phyloP scores from a whole-genome alignment of 768 basidiomycete species.

The Termitomyces sp. region DNA sequence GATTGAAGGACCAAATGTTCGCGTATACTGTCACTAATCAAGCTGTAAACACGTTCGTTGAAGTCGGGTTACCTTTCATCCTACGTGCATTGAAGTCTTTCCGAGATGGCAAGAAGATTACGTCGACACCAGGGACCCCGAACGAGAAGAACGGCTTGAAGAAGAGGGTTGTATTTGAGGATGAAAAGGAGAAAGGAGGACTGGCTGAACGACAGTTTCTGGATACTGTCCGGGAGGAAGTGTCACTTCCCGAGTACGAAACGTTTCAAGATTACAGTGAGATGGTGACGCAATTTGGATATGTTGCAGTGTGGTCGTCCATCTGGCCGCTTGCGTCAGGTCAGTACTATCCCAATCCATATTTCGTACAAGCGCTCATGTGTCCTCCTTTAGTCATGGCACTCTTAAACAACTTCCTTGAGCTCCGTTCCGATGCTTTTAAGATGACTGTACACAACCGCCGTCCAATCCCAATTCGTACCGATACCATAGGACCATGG shows the following conservation, averaged over 20 bases:
- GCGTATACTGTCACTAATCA: constrained; percentile 91
- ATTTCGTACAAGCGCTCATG: background rate
- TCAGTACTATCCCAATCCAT: constrained; percentile 22
- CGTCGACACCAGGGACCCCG: constrained; percentile 9
- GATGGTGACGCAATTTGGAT: constrained; percentile 96
- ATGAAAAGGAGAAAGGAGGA: constrained; percentile 50
- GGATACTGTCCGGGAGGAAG: constrained; percentile 71
- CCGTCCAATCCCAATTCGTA: constrained; percentile 80
- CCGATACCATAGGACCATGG: constrained; percentile 94
- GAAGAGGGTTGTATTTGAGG: constrained; percentile 71
- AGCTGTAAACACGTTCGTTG: constrained; percentile 67
- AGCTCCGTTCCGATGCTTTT: constrained; percentile 90
- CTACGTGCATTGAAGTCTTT: constrained; percentile 52
- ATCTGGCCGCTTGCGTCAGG: constrained; percentile 91
- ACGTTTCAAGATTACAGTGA: constrained; percentile 89
- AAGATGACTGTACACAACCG: constrained; percentile 86
- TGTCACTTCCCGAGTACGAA: constrained; percentile 73
- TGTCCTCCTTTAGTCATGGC: constrained; percentile 52
- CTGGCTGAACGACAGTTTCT: constrained; percentile 76
- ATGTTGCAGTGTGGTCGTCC: constrained; percentile 86
- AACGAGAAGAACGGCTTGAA: constrained; percentile 28
- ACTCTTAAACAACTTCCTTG: constrained; percentile 87
- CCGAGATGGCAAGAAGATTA: constrained; percentile 35
- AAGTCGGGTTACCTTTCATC: constrained; percentile 78
- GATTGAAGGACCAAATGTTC: constrained; percentile 89